Evolutionary conservation across 106 monocot genomes (phyloP).

Genomic region (Allium sativum): DNA sequence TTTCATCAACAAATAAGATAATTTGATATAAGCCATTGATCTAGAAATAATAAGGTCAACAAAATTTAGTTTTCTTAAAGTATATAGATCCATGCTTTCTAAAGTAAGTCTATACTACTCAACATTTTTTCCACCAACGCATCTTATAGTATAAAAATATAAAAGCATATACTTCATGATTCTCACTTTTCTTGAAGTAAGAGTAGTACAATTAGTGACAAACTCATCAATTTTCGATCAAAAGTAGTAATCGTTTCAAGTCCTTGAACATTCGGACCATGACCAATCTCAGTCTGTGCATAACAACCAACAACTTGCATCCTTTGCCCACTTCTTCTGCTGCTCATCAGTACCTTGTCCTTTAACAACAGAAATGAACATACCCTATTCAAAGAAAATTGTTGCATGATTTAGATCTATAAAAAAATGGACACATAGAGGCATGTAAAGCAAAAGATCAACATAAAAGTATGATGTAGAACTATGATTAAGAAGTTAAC

Average conservation of each 20-base stretch:
- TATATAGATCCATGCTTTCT: neutral
- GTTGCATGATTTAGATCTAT: too few species aligned
- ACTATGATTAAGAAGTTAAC: too few species aligned
- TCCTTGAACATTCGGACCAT: constrained; percentile 98
- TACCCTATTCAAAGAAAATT: constrained; percentile 61
- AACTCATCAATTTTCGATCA: constrained; percentile 75
- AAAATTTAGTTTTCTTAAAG: neutral
- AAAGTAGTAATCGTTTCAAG: constrained; percentile 99
- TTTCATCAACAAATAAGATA: constrained; percentile 28
- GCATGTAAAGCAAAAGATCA: too few species aligned
- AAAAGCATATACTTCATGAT: neutral
- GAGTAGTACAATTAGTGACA: constrained; percentile 72
- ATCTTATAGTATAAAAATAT: neutral
- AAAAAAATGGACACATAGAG: too few species aligned
- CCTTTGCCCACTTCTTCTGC: constrained; percentile 83
- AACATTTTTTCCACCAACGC: neutral
- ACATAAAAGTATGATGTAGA: too few species aligned
- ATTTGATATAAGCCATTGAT: neutral
- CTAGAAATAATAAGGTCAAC: neutral
- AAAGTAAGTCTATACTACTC: neutral
- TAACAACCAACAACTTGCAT: constrained; percentile 98
- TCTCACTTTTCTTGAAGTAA: constrained; percentile 85
- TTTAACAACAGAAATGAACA: constrained; percentile 96
- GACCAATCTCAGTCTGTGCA: constrained; percentile 98
- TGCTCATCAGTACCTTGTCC: constrained; percentile 93